Percentiles rank a stretch among this genome's conserved stretches.
Evolutionary conservation across 2,329 filamentous ascomycete genomes (phyloP).

Genomic region (Pyrenophora tritici-repentis): DNA sequence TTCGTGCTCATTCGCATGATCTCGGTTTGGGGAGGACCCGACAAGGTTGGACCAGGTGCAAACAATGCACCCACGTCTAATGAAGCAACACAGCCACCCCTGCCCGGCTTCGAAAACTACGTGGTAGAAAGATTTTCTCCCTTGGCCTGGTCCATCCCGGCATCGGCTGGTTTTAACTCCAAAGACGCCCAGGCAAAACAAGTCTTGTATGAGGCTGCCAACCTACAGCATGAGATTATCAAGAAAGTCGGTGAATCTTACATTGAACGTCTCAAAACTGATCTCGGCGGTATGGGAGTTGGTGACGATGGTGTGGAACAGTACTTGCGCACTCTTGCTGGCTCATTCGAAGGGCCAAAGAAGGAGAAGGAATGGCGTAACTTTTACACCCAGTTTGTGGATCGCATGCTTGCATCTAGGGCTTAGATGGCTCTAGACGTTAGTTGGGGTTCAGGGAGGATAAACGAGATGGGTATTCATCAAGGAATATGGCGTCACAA

Average conservation of each 20-base stretch:
- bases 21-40: slow-evolving; percentile 86
- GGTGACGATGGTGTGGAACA: slow-evolving; percentile 67
- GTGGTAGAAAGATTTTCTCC: slow-evolving; percentile 88
- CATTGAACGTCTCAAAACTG: slow-evolving; percentile 68
- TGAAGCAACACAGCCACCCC: slow-evolving; percentile 57
- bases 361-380: slow-evolving; percentile 52
- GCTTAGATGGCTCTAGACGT: slow-evolving; percentile 12
- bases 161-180: slow-evolving; percentile 77
- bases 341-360: slow-evolving; percentile 40
- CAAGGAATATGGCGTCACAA: slow-evolving; percentile 12
- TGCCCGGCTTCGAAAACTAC: slow-evolving; percentile 91
- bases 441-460: slow-evolving; percentile 6
- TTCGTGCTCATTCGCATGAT: slow-evolving; percentile 83
- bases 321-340: slow-evolving; percentile 60
- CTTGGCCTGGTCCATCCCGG: slow-evolving; percentile 86
- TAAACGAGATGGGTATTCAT: slow-evolving; percentile 7
- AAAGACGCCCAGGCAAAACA: slow-evolving; percentile 87
- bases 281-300: slow-evolving; percentile 69
- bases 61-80: slow-evolving; percentile 47
- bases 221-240: slow-evolving; percentile 86
- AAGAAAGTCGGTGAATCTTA: slow-evolving; percentile 86
- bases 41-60: slow-evolving; percentile 53
- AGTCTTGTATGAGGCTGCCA: slow-evolving; percentile 85
- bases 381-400: slow-evolving; percentile 53
- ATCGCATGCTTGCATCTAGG: slow-evolving; percentile 32